Percentiles rank a stretch among this genome's conserved stretches.
phyloP scores from a whole-genome alignment of 192 early-diverging fungal species.

The Coemansia sp. region DNA sequence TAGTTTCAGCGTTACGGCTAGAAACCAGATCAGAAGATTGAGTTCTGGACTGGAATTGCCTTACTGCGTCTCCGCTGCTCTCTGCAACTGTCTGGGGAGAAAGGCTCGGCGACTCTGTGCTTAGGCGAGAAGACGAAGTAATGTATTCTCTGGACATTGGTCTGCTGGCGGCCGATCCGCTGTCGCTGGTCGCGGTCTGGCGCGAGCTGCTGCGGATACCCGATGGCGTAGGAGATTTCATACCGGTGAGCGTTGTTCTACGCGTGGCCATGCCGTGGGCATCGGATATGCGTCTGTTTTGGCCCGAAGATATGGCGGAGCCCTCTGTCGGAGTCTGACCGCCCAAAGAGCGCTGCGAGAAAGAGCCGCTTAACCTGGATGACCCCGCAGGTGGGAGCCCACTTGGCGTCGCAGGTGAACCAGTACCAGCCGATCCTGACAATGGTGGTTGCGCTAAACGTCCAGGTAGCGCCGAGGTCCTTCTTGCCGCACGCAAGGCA shows the following conservation, averaged over 20 bases:
- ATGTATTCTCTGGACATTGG: constrained; percentile 25
- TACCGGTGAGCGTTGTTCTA: constrained; percentile 25
- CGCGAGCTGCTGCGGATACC: constrained; percentile 29
- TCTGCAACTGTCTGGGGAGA: not conserved
- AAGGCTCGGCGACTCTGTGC: constrained; percentile 10
- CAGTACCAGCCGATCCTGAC: constrained; percentile 3
- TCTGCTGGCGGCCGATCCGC: constrained; percentile 15
- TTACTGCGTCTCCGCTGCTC: constrained; percentile 8
- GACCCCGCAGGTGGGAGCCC: constrained; percentile 16
- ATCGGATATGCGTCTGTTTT: constrained; percentile 7
- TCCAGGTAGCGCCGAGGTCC: constrained; percentile 24
- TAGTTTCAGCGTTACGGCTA: not conserved
- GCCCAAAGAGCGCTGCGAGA: constrained; percentile 6
- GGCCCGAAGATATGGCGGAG: not conserved
- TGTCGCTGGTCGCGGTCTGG: constrained; percentile 20
- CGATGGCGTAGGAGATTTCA: constrained; percentile 12
- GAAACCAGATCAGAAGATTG: not conserved
- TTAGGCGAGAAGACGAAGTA: not conserved
- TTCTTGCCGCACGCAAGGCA: constrained; percentile 20
- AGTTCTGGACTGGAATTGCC: not conserved
- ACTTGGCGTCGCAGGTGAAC: constrained; percentile 1
- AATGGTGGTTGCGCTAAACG: constrained; percentile 9
- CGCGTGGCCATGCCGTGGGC: constrained; percentile 11
- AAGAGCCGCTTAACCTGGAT: constrained; percentile 15
- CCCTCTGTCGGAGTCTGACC: constrained; percentile 1